Base-by-base conservation (phyloP, 202 grass and related monocot species). In the Zoysia matrella region DNA sequence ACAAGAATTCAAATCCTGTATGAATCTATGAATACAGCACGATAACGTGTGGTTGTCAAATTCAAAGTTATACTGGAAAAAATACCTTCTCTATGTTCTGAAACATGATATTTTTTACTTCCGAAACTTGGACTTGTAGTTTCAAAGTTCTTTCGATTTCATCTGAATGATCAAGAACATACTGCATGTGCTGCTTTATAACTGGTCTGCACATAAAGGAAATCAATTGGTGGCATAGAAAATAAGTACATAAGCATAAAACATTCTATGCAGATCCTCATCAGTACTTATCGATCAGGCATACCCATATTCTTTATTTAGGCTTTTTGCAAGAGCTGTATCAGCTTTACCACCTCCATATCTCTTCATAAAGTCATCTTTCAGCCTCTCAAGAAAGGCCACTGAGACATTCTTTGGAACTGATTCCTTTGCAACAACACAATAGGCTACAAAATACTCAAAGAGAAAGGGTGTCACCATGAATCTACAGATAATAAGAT, bases 31-130 rank as follows among this genome's bases (percentile, higher is more conserved):
- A 13, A 53, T 30, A 74, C 5, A 39, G 39, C 46, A 52, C 16
- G 30, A 11, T 7, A 53, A 39, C 43, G 67, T 58, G 54, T 52
- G 44, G 11, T 45, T 40, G 12, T 71, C 15, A 18, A 63, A 30
- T 60, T 66, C 8, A 16, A 44, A 55, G 12, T 56, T 1, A 58
- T 36, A 36, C 18, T 7, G 8, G 22, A 54, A 52, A 70, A 30
- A 39, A 67, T 87, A 97, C 95, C 95, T 97, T 97, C 60, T 94
- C 88, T 68, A 97, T 94, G 72, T 93, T 97, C 65, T 91, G 84
- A 72, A 94, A 80, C 95, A 97, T 97, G 81, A 97, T 92, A 79
- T 84, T 94, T 93, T 97, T 97, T 47, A 97, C 92, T 92, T 97
- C 92, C 43, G 92, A 94, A 82, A 97, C 95, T 93, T 97, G 92